Percentiles rank a stretch among this genome's conserved stretches.
phyloP scores from a whole-genome alignment of 495 filamentous ascomycete genomes.

The Pseudomonodictys pantanalensis region DNA sequence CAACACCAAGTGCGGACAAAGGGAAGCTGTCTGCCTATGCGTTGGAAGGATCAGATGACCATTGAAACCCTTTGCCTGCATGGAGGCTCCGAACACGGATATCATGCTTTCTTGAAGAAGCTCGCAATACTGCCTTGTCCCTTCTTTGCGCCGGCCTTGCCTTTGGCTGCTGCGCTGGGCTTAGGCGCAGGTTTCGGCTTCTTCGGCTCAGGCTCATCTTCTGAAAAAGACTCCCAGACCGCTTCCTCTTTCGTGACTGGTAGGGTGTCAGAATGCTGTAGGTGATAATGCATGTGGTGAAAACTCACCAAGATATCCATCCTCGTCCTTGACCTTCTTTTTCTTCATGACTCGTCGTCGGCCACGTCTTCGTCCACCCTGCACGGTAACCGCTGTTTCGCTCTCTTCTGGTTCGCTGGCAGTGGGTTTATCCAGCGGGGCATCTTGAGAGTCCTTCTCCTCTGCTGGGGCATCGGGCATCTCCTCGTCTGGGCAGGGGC shows the following conservation, averaged over 20 bases:
- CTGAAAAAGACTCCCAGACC: slow-evolving; percentile 93
- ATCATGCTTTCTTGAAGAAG: slow-evolving; percentile 32
- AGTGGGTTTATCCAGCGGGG: slow-evolving; percentile 46
- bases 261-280: slow-evolving; percentile 21
- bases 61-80: no score
- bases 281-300: neutral
- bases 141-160: slow-evolving; percentile 52
- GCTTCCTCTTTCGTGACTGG: slow-evolving; percentile 87
- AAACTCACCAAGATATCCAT: slow-evolving; percentile 82
- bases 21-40: no score
- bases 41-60: neutral
- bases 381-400: slow-evolving; percentile 41
- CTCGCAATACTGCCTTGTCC: slow-evolving; percentile 27
- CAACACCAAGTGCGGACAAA: no score
- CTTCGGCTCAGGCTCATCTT: slow-evolving; percentile 75
- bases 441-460: slow-evolving; percentile 44
- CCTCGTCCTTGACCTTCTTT: slow-evolving; percentile 83
- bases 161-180: slow-evolving; percentile 36
- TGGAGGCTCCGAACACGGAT: no score
- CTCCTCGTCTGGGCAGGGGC: slow-evolving; percentile 33
- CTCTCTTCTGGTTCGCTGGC: slow-evolving; percentile 38
- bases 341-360: slow-evolving; percentile 84
- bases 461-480: slow-evolving; percentile 39
- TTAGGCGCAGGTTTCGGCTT: slow-evolving; percentile 54
- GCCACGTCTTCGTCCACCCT: slow-evolving; percentile 71